phyloP scores from a whole-genome alignment of 352 stramenopile genomes.

The Paralagenidium karlingii region DNA sequence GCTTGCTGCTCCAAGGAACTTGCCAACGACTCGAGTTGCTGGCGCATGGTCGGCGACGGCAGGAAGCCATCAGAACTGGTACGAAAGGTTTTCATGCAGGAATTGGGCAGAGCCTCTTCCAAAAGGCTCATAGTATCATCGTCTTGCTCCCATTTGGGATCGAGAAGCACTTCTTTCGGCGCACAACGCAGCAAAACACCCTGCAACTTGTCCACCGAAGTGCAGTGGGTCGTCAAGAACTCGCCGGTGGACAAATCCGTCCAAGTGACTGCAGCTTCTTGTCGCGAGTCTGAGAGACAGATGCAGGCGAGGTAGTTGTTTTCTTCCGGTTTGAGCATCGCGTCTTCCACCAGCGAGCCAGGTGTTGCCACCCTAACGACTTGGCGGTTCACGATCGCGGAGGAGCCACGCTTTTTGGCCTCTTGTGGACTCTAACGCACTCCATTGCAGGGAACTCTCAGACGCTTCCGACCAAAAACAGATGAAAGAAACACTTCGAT shows the following conservation, averaged over 20 bases:
- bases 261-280: conserved; percentile 42
- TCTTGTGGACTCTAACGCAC: conserved; percentile 16
- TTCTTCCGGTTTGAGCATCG: conserved; percentile 59
- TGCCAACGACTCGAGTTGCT: conserved; percentile 8
- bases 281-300: too few relatives aligned
- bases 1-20: conserved; percentile 17
- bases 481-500: not conserved
- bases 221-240: conserved; percentile 50
- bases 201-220: conserved; percentile 36
- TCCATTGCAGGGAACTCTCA: not conserved
- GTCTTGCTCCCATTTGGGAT: not conserved
- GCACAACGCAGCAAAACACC: conserved; percentile 46
- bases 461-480: not conserved
- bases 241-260: conserved; percentile 67
- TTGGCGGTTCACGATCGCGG: conserved; percentile 52
- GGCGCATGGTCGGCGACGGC: conserved; percentile 8
- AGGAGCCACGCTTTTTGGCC: conserved; percentile 40
- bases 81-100: conserved; percentile 47
- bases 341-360: conserved; percentile 60
- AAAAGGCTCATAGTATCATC: too few relatives aligned
- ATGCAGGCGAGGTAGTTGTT: conserved; percentile 74
- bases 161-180: conserved; percentile 51
- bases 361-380: conserved; percentile 68
- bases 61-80: not conserved
- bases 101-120: conserved; percentile 22